Evolutionary conservation across 2,329 filamentous ascomycete genomes (phyloP), one percentile per base, ranked within the genome.

Genomic region (Exophiala alcalophila): DNA sequence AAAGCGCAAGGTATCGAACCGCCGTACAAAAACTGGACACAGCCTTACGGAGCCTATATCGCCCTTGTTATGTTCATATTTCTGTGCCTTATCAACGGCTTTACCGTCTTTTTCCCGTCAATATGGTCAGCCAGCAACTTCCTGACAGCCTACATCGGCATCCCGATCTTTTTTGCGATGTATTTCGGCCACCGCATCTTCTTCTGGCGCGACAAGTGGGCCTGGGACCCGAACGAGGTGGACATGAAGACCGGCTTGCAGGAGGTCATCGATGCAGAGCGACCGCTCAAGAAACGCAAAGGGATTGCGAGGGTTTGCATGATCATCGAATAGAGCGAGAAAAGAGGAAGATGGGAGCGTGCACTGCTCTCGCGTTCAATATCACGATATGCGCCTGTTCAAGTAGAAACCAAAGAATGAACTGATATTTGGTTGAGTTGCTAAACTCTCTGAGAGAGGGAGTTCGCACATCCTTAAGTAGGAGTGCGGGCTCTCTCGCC

Each of bases 51-150:
- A 2, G 76, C 83, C 0, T 86, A 73, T 57, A 64, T 76, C 40
- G 72, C 74, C 7, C 72, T 87, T 1, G 59, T 74, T 11, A 59
- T 79, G 16, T 74, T 87, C 39, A 57, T 62, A 2, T 61, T 85
- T 18, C 69, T 90, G n/a, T 77, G 74, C 1, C 64, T 90, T 3
- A 81, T 86, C 54, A 87, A 87, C 56, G 86, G 84, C 1, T 91
- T 89, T 64, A 76, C 81, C 24, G 76, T 84, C 10, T 90, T 91
- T 60, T 83, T 83, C 60, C 77, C 79, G 0, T 66, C 70, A 5
- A 70, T 80, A 19, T 91, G 81, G 76, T 75, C 70, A 11, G 74
- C 73, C 0, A 69, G 72, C 4, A 71, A 71, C 55, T 92, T 92
- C 56, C 65, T 83, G 52, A 81, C 79, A 0, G 71, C 77, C 0